Conservation (phyloP, 495 filamentous ascomycete species). For the Penicillium fimorum region DNA sequence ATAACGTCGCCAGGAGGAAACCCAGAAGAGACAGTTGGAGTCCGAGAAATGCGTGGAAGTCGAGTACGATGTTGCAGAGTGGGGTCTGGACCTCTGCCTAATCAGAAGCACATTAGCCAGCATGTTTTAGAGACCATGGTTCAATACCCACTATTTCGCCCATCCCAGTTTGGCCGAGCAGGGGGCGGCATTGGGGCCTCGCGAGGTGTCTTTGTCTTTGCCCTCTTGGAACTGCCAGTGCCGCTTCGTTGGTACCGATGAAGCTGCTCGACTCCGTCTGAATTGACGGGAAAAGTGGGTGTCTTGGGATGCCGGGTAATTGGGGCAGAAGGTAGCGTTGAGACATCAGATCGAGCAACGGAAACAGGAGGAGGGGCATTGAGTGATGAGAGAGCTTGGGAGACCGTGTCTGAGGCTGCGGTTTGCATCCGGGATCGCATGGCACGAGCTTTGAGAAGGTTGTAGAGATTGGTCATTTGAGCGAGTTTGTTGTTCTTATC, state of each 20-base stretch:
- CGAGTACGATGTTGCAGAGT: slow-evolving; percentile 31
- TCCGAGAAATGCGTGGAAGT: slow-evolving; percentile 18
- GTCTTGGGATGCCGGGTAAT: slow-evolving; percentile 25
- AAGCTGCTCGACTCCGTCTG: slow-evolving; percentile 41
- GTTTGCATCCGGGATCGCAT: slow-evolving; percentile 67
- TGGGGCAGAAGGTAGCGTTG: not conserved
- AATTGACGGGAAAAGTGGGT: slow-evolving; percentile 32
- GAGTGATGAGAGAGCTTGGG: slow-evolving; percentile 47
- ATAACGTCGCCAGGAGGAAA: slow-evolving; percentile 24
- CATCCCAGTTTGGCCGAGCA: slow-evolving; percentile 18
- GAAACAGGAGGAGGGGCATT: slow-evolving; percentile 17
- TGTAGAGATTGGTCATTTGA: slow-evolving; percentile 80
- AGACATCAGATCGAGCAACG: not conserved
- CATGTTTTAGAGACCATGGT: not conserved
- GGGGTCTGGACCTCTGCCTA: slow-evolving; percentile 4
- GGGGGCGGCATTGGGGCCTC: slow-evolving; percentile 30
- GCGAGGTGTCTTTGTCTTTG: slow-evolving; percentile 18
- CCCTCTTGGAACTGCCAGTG: slow-evolving; percentile 44
- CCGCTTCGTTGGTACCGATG: slow-evolving; percentile 50
- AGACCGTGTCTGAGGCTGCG: slow-evolving; percentile 67
- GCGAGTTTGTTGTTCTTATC: slow-evolving; percentile 76
- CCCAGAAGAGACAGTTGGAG: slow-evolving; percentile 13
- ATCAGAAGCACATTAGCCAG: not conserved
- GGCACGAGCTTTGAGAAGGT: slow-evolving; percentile 72
- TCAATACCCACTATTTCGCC: slow-evolving; percentile 23